phyloP scores from a whole-genome alignment of 176 grass and related monocot genomes.

The Eragrostis curvula region DNA sequence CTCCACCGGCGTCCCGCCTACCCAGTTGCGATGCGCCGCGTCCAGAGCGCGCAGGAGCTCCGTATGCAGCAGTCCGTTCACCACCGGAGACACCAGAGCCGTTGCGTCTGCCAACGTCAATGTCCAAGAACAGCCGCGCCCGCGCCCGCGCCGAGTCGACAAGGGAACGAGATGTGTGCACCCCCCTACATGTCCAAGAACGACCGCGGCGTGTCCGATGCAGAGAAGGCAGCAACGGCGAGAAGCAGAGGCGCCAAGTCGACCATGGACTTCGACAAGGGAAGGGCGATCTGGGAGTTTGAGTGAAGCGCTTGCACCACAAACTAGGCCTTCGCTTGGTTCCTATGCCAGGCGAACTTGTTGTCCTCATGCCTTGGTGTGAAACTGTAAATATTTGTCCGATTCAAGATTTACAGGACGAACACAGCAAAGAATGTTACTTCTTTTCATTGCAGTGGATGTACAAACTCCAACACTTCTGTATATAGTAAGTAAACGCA shows the following conservation, averaged over 20 bases:
- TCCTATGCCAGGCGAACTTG: not conserved
- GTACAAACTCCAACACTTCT: too few relatives aligned
- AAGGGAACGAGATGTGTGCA: too few relatives aligned
- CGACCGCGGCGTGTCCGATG: not conserved
- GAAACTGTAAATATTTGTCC: not conserved
- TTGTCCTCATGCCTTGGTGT: not conserved
- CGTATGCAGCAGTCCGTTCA: not conserved
- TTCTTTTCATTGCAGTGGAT: too few relatives aligned
- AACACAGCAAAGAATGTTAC: not conserved
- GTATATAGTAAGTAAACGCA: too few relatives aligned
- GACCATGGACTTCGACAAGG: too few relatives aligned
- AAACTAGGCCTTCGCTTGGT: not conserved
- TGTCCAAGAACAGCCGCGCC: not conserved
- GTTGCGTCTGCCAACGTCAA: not conserved
- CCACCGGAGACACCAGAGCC: not conserved
- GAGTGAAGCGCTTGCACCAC: not conserved
- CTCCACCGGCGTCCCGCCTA: not conserved
- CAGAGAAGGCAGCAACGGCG: not conserved
- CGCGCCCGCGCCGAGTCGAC: not conserved
- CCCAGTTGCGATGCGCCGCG: constrained; percentile 1
- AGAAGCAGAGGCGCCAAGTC: not conserved
- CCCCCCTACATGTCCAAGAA: constrained; percentile 12
- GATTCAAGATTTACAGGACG: too few relatives aligned
- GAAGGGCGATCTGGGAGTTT: not conserved
- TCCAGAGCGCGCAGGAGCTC: constrained; percentile 37